phyloP scores from a whole-genome alignment of 2,329 filamentous ascomycete species.

The Emmonsiellopsis sp. region DNA sequence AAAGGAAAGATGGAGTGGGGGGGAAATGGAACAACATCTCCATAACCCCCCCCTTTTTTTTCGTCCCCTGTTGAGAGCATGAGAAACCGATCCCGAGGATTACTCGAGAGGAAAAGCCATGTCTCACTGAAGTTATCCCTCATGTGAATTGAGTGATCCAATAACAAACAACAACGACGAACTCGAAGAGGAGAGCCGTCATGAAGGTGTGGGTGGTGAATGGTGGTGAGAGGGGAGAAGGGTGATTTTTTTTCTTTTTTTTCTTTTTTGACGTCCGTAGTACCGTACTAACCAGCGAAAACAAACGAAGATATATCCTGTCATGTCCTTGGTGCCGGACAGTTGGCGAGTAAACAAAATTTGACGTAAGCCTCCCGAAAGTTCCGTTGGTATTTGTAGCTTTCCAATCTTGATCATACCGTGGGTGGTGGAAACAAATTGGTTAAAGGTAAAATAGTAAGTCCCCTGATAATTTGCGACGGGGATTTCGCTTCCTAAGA shows the following conservation, averaged over 20 bases:
- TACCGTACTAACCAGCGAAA: too few relatives aligned
- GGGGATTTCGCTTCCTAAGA: not conserved
- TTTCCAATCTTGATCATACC: too few relatives aligned
- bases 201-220: not conserved
- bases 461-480: too few relatives aligned
- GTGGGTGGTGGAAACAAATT: too few relatives aligned
- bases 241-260: not conserved
- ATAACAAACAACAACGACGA: not conserved
- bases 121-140: slow-evolving; percentile 27
- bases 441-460: too few relatives aligned
- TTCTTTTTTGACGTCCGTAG: too few relatives aligned
- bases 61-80: slow-evolving; percentile 20
- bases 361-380: too few relatives aligned
- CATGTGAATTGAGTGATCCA: not conserved
- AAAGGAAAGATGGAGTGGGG: not conserved
- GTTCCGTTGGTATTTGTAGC: too few relatives aligned
- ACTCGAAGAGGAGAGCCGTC: not conserved
- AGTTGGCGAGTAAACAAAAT: too few relatives aligned
- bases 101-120: slow-evolving; percentile 36
- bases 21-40: not conserved
- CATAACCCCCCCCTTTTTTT: not conserved
- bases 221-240: not conserved
- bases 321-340: too few relatives aligned
- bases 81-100: slow-evolving; percentile 32
- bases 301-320: too few relatives aligned